Evolutionary conservation across 2,329 filamentous ascomycete species (phyloP), one percentile per base, ranked within the genome.

Genomic region (Mariannaea sp.): DNA sequence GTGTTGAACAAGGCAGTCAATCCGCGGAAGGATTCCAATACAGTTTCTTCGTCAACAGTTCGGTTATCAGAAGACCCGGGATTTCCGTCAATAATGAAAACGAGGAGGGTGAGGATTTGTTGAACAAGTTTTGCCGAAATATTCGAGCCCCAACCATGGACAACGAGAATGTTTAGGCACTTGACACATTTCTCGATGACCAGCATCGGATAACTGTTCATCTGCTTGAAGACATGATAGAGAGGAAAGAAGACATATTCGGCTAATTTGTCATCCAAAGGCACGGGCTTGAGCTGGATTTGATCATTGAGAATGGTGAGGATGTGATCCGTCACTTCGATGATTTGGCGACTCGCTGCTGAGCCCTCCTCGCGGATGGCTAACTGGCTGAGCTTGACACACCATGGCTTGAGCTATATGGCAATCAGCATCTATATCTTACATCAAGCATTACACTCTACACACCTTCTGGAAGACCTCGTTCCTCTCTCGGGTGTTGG

Each of bases 241-340:
- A 99, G 77, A 0, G 94, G 94, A 58, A 97, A 96, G 77, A 97
- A 97, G 66, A 89, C 82, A 77, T 97, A 99, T 75, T 97, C 92
- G 12, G 92, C 91, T 14, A 97, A 76, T 69, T 92, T 93, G 46
- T 86, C 81, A 69, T 97, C 90, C 14, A 97, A 71, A 1, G 76
- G 74, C 2, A 75, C 68, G 3, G 76, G 70, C 58, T 83, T 77
- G 19, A 65, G 65, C 35, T 69, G 65, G 22, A 75, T 62, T 62
- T 79, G 79, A 26, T 68, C 67, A 38, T 76, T 67, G 4, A 86
- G 70, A n/a, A 82, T 69, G 17, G 59, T 58, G 24, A 77, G 70
- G 3, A 86, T 69, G 52, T 78, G 72, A 19, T 71, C 68, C 2
- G 75, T 75, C 20, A 82, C 74, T 7, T 73, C 67, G 20, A 75